Base-by-base conservation (phyloP, 495 filamentous ascomycete species). In the Extremus antarcticus region DNA sequence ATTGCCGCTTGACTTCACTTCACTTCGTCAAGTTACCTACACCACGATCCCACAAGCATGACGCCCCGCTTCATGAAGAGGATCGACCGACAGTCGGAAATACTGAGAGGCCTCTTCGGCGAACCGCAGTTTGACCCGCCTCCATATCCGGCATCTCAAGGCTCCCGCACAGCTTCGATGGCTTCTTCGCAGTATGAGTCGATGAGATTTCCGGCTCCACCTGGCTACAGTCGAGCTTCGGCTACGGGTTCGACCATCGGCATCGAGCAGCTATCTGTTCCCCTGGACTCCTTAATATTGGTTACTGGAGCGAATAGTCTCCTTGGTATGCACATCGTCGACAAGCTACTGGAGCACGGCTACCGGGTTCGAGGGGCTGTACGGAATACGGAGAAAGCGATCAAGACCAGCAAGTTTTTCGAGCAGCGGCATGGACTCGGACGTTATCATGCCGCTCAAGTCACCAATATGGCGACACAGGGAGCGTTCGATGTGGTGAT, bases 241-340 rank as follows among this genome's bases (percentile, higher is more conserved):
- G n/a, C n/a, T n/a, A n/a, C n/a, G n/a, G n/a, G n/a, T n/a, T 16
- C 22, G 2, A 19, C 41, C 7, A 39, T 3, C 13, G 43, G 16
- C 4, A 43, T 49, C 19, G 56, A 62, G 9, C 25, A 53, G 21
- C 46, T 39, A 3, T 50, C 55, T 25, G 21, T 61, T 16, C 54
- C 58, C 20, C 25, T 21, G 24, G 54, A 47, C 50, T 57, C 58
- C 9, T 47, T 61, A 13, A 25, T 61, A 4, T 50, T 81, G 16
- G 73, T 84, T 25, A 83, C 76, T 3, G 78, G 77, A 13, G 71
- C 68, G 19, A 83, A 78, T 61, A 77, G 79, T 48, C 77, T 72
- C 53, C 75, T 80, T 50, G 78, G 65, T 20, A 77, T 72, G 25
- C 76, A 83, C 54, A 60, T 76, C 17, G 69, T 70, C 48, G 69